phyloP scores from a whole-genome alignment of 345 rosid genomes.

The Brassica incana region DNA sequence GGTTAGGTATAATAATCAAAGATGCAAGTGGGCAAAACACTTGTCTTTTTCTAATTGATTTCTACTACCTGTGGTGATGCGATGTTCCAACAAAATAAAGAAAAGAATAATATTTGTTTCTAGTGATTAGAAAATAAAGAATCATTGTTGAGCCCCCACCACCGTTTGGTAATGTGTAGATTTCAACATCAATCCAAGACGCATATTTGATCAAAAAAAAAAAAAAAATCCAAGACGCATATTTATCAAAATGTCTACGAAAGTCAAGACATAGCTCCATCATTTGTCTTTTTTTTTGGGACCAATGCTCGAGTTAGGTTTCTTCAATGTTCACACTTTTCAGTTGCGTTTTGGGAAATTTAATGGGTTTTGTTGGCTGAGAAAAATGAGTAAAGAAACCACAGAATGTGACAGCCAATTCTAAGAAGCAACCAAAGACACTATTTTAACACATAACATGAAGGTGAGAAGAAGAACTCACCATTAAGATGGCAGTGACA shows the following conservation, averaged over 20 bases:
- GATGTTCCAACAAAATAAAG: conserved; percentile 21
- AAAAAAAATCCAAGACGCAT: too few relatives aligned
- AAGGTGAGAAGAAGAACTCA: conserved; percentile 42
- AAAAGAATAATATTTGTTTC: conserved; percentile 1
- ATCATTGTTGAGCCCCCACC: conserved; percentile 36
- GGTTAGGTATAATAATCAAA: conserved; percentile 12
- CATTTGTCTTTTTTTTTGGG: conserved; percentile 46
- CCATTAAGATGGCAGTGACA: conserved; percentile 69
- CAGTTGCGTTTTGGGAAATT: conserved; percentile 33
- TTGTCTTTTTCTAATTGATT: background rate
- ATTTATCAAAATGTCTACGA: conserved; percentile 61
- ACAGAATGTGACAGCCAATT: conserved; percentile 27
- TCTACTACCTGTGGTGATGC: conserved; percentile 23
- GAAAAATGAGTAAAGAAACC: conserved; percentile 13
- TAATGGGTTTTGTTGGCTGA: background rate
- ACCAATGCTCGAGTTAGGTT: conserved; percentile 44
- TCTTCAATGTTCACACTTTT: conserved; percentile 38
- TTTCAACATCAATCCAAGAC: conserved; percentile 55
- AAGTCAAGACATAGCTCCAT: conserved; percentile 52
- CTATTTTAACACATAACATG: background rate
- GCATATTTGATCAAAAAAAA: too few relatives aligned
- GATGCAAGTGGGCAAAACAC: conserved; percentile 10
- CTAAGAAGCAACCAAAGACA: conserved; percentile 20
- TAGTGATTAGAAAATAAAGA: conserved; percentile 51
- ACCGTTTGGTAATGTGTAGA: conserved; percentile 7